Base-by-base conservation (phyloP, 176 grass and related monocot species). In the Eleusine coracana region DNA sequence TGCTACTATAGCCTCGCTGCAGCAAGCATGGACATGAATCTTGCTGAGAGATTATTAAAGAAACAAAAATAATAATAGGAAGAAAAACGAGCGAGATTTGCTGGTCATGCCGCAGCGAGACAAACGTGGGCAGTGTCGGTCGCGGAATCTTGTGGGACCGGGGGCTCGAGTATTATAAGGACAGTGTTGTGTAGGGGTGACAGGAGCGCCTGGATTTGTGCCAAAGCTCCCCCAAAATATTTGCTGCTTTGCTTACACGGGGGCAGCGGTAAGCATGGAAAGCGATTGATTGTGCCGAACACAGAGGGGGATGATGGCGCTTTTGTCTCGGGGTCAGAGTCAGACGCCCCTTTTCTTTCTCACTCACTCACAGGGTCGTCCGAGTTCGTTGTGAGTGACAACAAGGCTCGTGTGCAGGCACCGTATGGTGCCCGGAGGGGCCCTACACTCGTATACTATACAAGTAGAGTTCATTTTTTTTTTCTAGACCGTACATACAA, bases 181-280 rank as follows among this genome's bases (percentile, higher is more conserved):
- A 13, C 15, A 1, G 7, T 10, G 6, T 5, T 1, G 7, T 10
- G 6, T 5, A 28, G 16, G 9, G 23, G 73, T 62, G 85, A 82
- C 82, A 81, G 49, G 39, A 20, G 39, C 82, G 71, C 66, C 71
- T 78, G 78, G 86, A 85, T 91, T 77, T 41, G 77, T 73, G 82
- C 71, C 25, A 28, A 55, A 85, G 76, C 14, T 10, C 27, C 42
- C 63, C n/a, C 76, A 68, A 71, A 75, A 71, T 63, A 64, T 58
- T 58, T 76, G 64, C 25, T 56, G 11, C 46, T 60, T 51, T 54
- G 31, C 31, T 2, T 23, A 3, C 21, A 59, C 56, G 56, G 80
- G 73, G 64, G 14, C 76, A 66, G 5, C 54, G 54, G 28, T 67
- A 9, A 74, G 42, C 82, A 37, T 51, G 49, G 68, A 74, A 85